Evolutionary conservation across 495 filamentous ascomycete species (phyloP), one percentile per base, ranked within the genome.

Genomic region (Daldinia bambusicola): DNA sequence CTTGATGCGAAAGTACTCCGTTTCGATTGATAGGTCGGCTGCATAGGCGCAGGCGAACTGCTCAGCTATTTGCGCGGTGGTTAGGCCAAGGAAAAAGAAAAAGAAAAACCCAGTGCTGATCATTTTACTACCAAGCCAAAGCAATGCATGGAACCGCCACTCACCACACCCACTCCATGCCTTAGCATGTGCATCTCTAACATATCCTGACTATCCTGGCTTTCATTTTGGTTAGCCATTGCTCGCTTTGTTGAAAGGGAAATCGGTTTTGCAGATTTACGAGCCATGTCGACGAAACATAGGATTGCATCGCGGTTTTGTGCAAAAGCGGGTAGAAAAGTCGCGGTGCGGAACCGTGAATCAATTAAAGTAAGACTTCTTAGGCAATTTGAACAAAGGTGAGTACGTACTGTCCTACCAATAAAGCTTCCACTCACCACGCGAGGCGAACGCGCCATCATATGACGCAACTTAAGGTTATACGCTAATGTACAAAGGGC

Each of bases 81-180:
- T 61, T 20, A 68, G 50, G 55, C 16, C 31, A 37, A 50, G 10
- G 9, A 31, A 32, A n/a, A 40, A 64, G 55, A 13, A 20, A 37
- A 50, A 14, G 9, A 31, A 32, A n/a, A 40, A 64, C 60, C 61
- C 16, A 20, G 45, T 56, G 70, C 26, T 50, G 64, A 52, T 72
- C 53, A 60, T 64, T 37, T 45, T 18, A 64, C 60, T 16, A 30
- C 8, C 22, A 58, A 43, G 55, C 8, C 61, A 48, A 67, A 32
- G 53, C 32, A 31, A 8, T 53, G 26, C 41, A 22, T 12, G 18
- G 48, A 48, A 37, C 62, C 62, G 60, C 66, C 66, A 73, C 76
- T 76, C 43, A 78, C 76, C 69, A 75, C 70, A 7, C 74, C 76
- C 16, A 76, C 38, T 20, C 71, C 71, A 53, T 75, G 67, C 26